Evolutionary conservation across 441 rosid species (phyloP), one percentile per base, ranked within the genome.

Genomic region (Euphorbia corollata): DNA sequence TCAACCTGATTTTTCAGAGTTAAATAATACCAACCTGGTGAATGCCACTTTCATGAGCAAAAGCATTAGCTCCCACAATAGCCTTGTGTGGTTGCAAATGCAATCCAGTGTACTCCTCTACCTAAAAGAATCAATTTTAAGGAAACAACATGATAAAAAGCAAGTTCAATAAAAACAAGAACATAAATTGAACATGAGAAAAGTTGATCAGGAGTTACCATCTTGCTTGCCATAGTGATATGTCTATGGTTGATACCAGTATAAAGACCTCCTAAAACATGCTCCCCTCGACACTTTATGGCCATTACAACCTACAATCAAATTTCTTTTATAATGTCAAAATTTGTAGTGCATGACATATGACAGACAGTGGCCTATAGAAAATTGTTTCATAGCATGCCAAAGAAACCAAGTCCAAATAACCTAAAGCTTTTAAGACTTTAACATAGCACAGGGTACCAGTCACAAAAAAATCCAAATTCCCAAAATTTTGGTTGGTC

Each of bases 61-160:
- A 91, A 65, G 96, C 98, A 82, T 91, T 91, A 22, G 87, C 96
- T 68, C 98, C 92, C 70, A 91, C 96, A 6, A 89, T 86, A 51
- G 99, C 99, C 82, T 94, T 94, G 81, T 94, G 99, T 4, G 99
- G 99, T 80, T 94, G 99, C 48, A 89, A 80, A 0, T 84, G 84
- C 81, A 94, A 75, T 20, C 97, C 99, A 0, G 96, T 85, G 75
- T 85, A 91, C 13, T 94, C 97, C 64, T 94, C 99, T n/a, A 94
- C 99, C 99, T 94, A 80, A 2, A 59, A 48, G 43, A 71, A 76
- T 32, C 73, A 71, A 62, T 59, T 61, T 16, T 18, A 64, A n/a
- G 61, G 59, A 58, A 22, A 63, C 34, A 56, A 8, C 27, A 71
- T 38, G 8, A 22, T n/a, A n/a, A 9, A 59, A 74, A 65, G n/a